Conservation (phyloP, 768 basidiomycete genomes). For the Artomyces pyxidatus region DNA sequence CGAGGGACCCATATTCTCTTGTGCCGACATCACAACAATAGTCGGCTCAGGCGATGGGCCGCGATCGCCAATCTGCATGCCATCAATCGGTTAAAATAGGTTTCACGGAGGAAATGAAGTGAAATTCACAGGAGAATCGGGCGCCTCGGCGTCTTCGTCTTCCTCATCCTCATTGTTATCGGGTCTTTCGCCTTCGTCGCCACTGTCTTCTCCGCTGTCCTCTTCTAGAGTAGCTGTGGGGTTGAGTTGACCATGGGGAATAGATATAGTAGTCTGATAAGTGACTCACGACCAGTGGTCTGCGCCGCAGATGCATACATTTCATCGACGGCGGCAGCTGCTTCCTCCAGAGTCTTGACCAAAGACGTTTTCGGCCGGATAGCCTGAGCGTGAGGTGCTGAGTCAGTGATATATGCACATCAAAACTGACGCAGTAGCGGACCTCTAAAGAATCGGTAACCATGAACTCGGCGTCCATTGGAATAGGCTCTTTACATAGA, state of each 20-base stretch:
- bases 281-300: conserved; percentile 42
- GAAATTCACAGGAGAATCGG: conserved; percentile 46
- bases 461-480: conserved; percentile 99
- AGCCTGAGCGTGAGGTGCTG: conserved; percentile 37
- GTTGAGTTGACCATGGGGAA: conserved; percentile 12
- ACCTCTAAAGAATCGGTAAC: conserved; percentile 90
- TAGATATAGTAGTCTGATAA: neutral
- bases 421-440: conserved; percentile 7
- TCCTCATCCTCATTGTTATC: conserved; percentile 58
- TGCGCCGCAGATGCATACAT: conserved; percentile 69
- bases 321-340: conserved; percentile 83
- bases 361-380: conserved; percentile 75
- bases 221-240: conserved; percentile 29
- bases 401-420: conserved; percentile 3
- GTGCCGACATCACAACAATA: conserved; percentile 59
- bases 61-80: conserved; percentile 49
- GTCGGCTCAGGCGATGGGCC: conserved; percentile 73
- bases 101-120: neutral
- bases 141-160: conserved; percentile 34
- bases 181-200: conserved; percentile 36
- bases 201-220: conserved; percentile 51
- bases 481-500: conserved; percentile 79
- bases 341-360: conserved; percentile 75
- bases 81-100: neutral
- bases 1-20: conserved; percentile 73